Evolutionary conservation across 352 stramenopile species (phyloP).

Genomic region (Stramenopiles sp.): DNA sequence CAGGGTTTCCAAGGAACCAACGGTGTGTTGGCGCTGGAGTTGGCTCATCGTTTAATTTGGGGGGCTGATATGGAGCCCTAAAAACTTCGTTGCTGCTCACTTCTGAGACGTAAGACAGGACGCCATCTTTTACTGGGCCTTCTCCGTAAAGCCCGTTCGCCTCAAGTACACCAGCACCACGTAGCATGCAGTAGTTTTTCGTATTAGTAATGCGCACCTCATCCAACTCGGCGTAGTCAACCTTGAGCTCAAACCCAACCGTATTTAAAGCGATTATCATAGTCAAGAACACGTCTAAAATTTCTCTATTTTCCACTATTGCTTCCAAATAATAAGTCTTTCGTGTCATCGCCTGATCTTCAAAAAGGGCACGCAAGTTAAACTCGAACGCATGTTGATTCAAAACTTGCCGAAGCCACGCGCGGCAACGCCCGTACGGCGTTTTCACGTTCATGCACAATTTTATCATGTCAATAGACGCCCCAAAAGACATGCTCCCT

Average conservation of each 20-base stretch:
- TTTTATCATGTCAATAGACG: conserved; percentile 10
- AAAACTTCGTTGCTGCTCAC: conserved; percentile 4
- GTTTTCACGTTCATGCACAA: conserved; percentile 11
- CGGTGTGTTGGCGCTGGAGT: neutral
- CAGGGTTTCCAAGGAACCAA: conserved; percentile 7
- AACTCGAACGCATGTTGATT: neutral
- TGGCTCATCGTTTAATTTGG: neutral
- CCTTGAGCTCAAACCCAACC: conserved; percentile 6
- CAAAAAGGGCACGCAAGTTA: neutral
- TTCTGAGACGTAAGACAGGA: neutral
- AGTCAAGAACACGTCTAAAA: conserved; percentile 1
- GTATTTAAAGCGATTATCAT: neutral
- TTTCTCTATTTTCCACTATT: neutral
- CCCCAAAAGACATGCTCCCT: conserved; percentile 1
- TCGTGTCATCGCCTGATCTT: neutral
- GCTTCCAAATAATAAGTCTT: conserved; percentile 1
- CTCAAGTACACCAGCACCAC: neutral
- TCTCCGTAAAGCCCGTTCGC: conserved; percentile 10
- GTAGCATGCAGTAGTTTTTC: neutral
- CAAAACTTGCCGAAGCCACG: neutral
- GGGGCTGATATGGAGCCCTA: neutral
- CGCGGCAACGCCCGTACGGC: conserved; percentile 1
- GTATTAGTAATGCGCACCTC: neutral
- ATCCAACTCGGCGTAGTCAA: neutral
- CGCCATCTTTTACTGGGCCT: neutral